Base-by-base conservation (phyloP, 2,329 filamentous ascomycete genomes). In the Arthrobotrys pseudoclavata region DNA sequence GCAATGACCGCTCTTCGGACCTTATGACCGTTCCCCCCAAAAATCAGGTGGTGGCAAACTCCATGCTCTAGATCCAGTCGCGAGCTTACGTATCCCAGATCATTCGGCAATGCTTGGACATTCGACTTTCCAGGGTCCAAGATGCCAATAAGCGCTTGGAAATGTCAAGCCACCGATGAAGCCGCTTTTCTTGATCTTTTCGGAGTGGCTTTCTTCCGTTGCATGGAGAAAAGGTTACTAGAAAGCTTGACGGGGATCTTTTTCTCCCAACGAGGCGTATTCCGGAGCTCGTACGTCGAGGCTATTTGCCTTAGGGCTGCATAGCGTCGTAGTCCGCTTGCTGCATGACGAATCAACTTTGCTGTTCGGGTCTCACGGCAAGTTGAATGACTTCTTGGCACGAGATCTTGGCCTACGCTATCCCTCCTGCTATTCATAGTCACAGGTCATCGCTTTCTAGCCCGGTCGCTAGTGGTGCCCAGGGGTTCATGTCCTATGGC, bases 261-360 rank as follows among this genome's bases (percentile, higher is more conserved):
- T 53, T 66, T 60, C 50, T 52, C 62, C 71, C 31, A 69, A 45
- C 72, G 69, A 76, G 72, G 72, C 72, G 60, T 50, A 66, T 48
- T 57, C 20, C 12, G 45, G 47, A 47, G 20, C 37, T 47, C 57
- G 63, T 66, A 22, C 55, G 55, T 22, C 34, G 55, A 60, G 55
- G 34, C 26, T 50, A 1, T 69, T 76, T 40, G 66, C 66, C 72
- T 76, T 76, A 76, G 72, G 66, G 72, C 72, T 76, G 72, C 72
- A 76, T 76, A 66, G 66, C 52, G 40, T 67, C 4, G 1, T 69
- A 60, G 57, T 12, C 72, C 48, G 61, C 71, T 50, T 22, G 52
- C 9, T 29, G n/a, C 48, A 76, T 76, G 72, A 76, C 72, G 72
- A 76, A 76, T 76, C 72, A 66, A 20, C 24, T 47, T 40, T 34